phyloP scores from a whole-genome alignment of 768 basidiomycete species.

The Pisolithus orientalis region DNA sequence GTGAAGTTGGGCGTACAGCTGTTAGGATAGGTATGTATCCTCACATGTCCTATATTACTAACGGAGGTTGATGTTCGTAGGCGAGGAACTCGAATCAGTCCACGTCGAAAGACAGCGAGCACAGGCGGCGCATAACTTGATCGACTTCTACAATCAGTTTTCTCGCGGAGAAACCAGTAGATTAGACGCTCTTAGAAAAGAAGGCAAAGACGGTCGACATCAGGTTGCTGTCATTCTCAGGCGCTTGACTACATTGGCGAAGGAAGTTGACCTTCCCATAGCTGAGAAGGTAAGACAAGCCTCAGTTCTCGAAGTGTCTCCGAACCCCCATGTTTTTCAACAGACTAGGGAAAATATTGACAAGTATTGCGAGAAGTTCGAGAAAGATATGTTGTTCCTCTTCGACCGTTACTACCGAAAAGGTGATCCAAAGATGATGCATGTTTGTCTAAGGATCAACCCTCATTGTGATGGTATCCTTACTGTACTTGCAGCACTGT shows the following conservation, averaged over 20 bases:
- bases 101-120: constrained; percentile 89
- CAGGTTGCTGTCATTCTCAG: constrained; percentile 86
- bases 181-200: constrained; percentile 74
- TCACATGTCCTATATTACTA: neutral
- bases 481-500: constrained; percentile 66
- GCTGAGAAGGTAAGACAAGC: constrained; percentile 61
- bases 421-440: constrained; percentile 99
- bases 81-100: constrained; percentile 93
- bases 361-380: constrained; percentile 96
- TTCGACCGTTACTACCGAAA: constrained; percentile 96
- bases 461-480: constrained; percentile 5
- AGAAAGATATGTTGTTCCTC: constrained; percentile 94
- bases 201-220: constrained; percentile 81
- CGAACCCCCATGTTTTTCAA: neutral
- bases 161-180: constrained; percentile 71
- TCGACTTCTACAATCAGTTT: constrained; percentile 92
- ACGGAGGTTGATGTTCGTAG: constrained; percentile 32
- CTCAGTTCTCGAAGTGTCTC: neutral
- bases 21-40: constrained; percentile 74
- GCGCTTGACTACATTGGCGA: constrained; percentile 80
- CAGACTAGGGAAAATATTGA: constrained; percentile 91
- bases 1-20: constrained; percentile 89
- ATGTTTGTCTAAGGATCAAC: constrained; percentile 44
- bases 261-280: constrained; percentile 83
- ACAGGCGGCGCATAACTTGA: constrained; percentile 88